A percentile compares a stretch with the other conserved stretches of the same genome.
Conservation (phyloP, 306 rosid genomes). For the Glycyrrhiza uralensis region DNA sequence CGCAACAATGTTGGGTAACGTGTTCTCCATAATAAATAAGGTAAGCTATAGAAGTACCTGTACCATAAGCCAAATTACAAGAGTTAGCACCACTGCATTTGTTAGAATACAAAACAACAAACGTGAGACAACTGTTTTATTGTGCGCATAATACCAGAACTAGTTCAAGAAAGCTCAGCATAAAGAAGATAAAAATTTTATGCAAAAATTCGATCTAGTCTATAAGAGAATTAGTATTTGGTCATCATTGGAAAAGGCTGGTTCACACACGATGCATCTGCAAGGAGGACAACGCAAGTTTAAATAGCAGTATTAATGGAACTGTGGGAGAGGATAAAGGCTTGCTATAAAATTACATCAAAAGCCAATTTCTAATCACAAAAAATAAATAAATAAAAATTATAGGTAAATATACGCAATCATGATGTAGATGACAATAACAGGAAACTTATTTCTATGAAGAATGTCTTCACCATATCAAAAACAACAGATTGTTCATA, state of each 20-base stretch:
- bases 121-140: background rate
- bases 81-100: conserved; percentile 14
- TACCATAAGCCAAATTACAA: conserved; percentile 21
- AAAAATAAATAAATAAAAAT: background rate
- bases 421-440: background rate
- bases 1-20: conserved; percentile 57
- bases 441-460: background rate
- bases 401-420: background rate
- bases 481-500: background rate
- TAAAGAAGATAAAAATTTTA: background rate
- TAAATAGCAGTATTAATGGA: background rate
- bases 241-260: background rate
- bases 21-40: conserved; percentile 84
- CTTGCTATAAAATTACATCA: background rate
- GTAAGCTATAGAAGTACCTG: conserved; percentile 91
- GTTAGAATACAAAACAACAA: background rate
- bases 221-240: background rate
- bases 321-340: background rate
- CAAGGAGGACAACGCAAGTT: background rate
- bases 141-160: conserved; percentile 1
- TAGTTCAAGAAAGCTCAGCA: background rate
- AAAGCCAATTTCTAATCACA: conserved; percentile 8
- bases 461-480: background rate
- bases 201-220: background rate
- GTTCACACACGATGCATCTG: background rate